These are phyloP conservation scores for Colletotrichum ledebouriae DNA, from an alignment of 2,329 filamentous ascomycete species.

Conservation along the genomic window DNA sequence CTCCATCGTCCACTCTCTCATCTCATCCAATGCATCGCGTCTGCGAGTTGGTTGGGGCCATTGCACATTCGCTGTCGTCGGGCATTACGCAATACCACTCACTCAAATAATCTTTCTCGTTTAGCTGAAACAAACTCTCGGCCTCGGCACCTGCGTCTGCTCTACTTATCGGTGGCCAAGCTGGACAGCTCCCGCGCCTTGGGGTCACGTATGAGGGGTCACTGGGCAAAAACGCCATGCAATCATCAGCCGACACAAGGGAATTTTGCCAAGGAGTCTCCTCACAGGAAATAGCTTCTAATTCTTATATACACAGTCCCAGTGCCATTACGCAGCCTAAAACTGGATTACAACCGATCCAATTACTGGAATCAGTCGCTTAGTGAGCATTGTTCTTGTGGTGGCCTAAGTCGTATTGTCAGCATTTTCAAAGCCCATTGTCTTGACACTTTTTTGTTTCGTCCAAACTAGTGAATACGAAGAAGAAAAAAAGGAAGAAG, in stretches of 20 bases:
- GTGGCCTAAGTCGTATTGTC: constrained; percentile 75
- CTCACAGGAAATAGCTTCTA: constrained; percentile 40
- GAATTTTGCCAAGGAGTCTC: constrained; percentile 37
- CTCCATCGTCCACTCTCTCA: not conserved
- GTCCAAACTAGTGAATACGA: not conserved
- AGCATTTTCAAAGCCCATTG: constrained; percentile 34
- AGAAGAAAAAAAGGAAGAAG: not conserved
- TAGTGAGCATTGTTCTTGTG: constrained; percentile 99
- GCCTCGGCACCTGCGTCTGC: not conserved
- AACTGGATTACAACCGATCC: constrained; percentile 32
- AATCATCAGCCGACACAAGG: constrained; percentile 14
- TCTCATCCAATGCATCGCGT: not conserved
- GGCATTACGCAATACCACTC: constrained; percentile 30
- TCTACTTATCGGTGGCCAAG: constrained; percentile 11
- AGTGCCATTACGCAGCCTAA: constrained; percentile 40
- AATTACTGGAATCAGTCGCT: constrained; percentile 45
- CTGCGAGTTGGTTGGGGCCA: not conserved
- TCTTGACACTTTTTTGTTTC: constrained; percentile 32
- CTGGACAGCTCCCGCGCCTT: not conserved
- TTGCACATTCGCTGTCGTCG: not conserved
- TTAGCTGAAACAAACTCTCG: constrained; percentile 38
- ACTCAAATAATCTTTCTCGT: constrained; percentile 13
- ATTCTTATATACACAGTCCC: constrained; percentile 44
- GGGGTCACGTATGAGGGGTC: constrained; percentile 15
- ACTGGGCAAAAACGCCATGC: not conserved